Evolutionary conservation across 176 grass and related monocot species (phyloP), one percentile per base, ranked within the genome.

Genomic region (Juncus inflexus): DNA sequence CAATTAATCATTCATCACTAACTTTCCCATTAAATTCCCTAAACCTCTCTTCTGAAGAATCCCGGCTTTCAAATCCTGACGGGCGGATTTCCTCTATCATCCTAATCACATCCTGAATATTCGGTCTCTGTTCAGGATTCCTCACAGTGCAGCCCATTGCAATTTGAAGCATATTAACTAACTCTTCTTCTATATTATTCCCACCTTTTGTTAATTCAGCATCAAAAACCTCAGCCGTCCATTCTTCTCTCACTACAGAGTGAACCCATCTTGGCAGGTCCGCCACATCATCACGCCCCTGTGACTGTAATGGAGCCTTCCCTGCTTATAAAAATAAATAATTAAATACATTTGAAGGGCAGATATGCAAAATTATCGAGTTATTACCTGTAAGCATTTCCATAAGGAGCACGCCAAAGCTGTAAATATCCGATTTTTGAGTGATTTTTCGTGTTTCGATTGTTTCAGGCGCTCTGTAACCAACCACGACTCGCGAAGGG

Each of bases 141-240:
- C 77, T 64, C 0, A 80, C 50, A n/a, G 83, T 91, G 66, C 94
- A 92, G 0, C 75, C 85, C 85, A 92, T 84, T 15, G 85, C 89
- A 14, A 99, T 79, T 62, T 90, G 94, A 54, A 99, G 94, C 80
- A 86, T 90, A 78, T 90, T 89, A 14, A 99, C 94, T 61, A 99
- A 71, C 69, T 99, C 89, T 58, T 99, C 94, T 60, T 99, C 89
- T 39, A 79, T 86, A 74, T 74, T 67, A 50, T 72, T 47, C 14
- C 54, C 68, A 41, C 68, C 68, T 45, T 52, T 83, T 60, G 88
- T 84, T 55, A 99, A 81, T 61, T 89, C 83, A 4, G 73, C 49
- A 39, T 99, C 94, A 35, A 92, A 99, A 36, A 99, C 94, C 66
- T 99, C 94, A 0, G 94, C 94, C 0, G 94, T 99, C 94, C 94